Evolutionary conservation across 768 basidiomycete genomes (phyloP).

Genomic region (Galerina sulciceps): DNA sequence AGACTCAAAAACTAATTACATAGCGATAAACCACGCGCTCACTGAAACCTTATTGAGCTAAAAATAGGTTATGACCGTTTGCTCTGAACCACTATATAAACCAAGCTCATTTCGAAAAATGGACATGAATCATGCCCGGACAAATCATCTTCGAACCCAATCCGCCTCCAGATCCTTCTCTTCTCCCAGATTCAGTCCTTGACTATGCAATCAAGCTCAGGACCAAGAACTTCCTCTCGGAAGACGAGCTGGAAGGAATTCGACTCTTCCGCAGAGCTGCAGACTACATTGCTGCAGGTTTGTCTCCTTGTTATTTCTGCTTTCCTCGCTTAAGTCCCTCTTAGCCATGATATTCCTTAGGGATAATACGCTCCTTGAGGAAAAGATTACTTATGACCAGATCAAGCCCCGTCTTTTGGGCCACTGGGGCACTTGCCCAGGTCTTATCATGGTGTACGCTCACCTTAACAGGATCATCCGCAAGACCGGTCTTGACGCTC

Average conservation of each 20-base stretch:
- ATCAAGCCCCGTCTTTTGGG: constrained; percentile 86
- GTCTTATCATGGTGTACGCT: constrained; percentile 71
- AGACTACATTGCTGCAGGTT: constrained; percentile 73
- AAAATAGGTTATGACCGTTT: no score
- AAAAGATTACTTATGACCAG: constrained; percentile 61
- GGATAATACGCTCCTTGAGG: constrained; percentile 68
- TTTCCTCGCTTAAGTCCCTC: not conserved
- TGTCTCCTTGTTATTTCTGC: constrained; percentile 8
- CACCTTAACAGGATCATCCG: constrained; percentile 70
- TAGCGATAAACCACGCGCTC: no score
- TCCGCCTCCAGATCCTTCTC: constrained; percentile 72
- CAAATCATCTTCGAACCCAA: constrained; percentile 63
- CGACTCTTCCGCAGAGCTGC: constrained; percentile 62
- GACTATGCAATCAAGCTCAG: constrained; percentile 53
- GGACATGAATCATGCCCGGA: constrained; percentile 50
- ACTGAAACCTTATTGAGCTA: no score
- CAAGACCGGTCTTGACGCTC: constrained; percentile 60
- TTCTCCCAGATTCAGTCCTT: constrained; percentile 60
- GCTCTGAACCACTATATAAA: no score
- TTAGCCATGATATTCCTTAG: constrained; percentile 87
- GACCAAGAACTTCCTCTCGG: constrained; percentile 48
- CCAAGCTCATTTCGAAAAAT: no score
- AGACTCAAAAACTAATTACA: no score
- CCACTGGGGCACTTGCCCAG: constrained; percentile 87
- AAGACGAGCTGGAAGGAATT: constrained; percentile 54